Percentiles rank a stretch among this genome's conserved stretches.
These are phyloP conservation scores for Saccharomyces kudriavzevii DNA, from an alignment of 805 yeast species.

Conservation along the genomic window DNA sequence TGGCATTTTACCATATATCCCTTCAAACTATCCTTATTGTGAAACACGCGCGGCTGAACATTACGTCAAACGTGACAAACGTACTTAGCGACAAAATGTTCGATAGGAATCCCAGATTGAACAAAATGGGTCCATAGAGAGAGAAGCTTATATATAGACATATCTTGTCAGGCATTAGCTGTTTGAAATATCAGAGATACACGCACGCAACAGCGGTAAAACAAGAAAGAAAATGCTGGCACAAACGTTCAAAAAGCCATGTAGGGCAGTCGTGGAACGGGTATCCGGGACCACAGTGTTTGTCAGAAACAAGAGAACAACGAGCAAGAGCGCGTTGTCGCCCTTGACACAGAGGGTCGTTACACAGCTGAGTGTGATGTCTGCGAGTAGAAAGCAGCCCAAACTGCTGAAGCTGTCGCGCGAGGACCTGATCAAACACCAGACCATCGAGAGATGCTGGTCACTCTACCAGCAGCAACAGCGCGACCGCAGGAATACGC, in stretches of 20 bases:
- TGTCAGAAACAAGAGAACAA: conserved; percentile 45
- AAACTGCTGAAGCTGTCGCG: conserved; percentile 54
- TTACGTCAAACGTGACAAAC: background rate
- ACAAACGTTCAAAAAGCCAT: conserved; percentile 1
- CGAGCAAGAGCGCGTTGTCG: conserved; percentile 32
- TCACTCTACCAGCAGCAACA: conserved; percentile 46
- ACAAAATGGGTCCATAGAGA: background rate
- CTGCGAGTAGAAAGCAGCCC: conserved; percentile 86
- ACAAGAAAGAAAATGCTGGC: background rate
- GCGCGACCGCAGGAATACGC: conserved; percentile 35
- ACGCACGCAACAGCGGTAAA: background rate
- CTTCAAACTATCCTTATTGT: background rate
- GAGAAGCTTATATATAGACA: background rate
- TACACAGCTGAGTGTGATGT: conserved; percentile 63
- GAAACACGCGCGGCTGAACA: background rate
- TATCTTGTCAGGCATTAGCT: background rate
- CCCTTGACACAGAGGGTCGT: conserved; percentile 43
- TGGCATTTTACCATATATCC: background rate
- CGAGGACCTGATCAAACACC: conserved; percentile 82
- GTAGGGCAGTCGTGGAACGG: conserved; percentile 2
- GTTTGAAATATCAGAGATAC: background rate
- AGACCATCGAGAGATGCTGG: conserved; percentile 81
- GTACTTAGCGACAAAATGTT: background rate
- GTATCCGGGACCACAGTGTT: conserved; percentile 12
- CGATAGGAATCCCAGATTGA: background rate